Base-by-base conservation (phyloP, 495 filamentous ascomycete species). In the Neurospora sp. region DNA sequence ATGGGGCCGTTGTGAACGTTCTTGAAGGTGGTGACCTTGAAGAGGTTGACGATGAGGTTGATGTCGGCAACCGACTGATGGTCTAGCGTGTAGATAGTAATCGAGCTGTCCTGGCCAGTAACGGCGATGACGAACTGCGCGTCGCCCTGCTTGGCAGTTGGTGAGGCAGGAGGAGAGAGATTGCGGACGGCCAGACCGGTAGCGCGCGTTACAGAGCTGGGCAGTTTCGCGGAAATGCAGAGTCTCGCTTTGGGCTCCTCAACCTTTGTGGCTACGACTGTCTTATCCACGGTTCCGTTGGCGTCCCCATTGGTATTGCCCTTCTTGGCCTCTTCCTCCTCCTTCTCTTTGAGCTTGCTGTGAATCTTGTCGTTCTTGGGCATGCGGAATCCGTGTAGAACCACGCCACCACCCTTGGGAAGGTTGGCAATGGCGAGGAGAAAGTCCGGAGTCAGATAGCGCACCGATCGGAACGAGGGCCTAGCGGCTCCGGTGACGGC, bases 1-100 rank as follows among this genome's bases (percentile, higher is more conserved):
- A 98, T 96, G 73, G 93, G 90, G 68, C 91, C 87, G 1, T 92
- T 88, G 79, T 98, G 96, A 17, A 94, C 94, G 27, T 90, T 83
- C 70, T 86, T 88, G 71, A 96, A 82, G 40, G 87, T 89, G 16
- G 87, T 84, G 79, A 93, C 91, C 0, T 84, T 81, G 70, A 83
- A 83, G 75, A 96, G 86, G 40, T 86, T 83, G 42, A 83, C 72
- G 48, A 90, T 80, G 44, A 87, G 89, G 53, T 87, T 84, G 70
- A 86, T 77, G 39, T 75, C 79, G 45, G 74, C 78, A 37, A 82
- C 75, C 41, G 79, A 74, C 71, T 85, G 82, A 38, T 86, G 84
- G 40, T 96, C 89, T 44, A 97, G 78, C 4, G 92, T 93, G 77
- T 91, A 89, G 41, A 97, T 82, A 10, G 89, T 87, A 75, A 98